Percentiles rank a stretch among this genome's conserved stretches.
These are phyloP conservation scores for Phoma sp. DNA, from an alignment of 2,329 filamentous ascomycete genomes.

Conservation along the genomic window DNA sequence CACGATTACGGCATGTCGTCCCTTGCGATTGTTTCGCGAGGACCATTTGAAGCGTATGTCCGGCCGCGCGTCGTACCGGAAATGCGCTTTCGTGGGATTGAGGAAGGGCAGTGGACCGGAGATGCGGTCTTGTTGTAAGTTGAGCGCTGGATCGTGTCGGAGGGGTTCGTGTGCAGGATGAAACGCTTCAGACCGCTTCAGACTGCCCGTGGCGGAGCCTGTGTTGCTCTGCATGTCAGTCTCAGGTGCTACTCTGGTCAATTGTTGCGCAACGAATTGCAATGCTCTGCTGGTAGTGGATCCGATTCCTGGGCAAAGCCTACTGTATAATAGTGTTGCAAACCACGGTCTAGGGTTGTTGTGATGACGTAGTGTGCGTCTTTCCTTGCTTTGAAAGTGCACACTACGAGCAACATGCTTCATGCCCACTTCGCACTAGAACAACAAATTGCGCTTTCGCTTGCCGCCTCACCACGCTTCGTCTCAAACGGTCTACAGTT, in stretches of 20 bases:
- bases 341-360: too few species aligned
- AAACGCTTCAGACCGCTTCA: constrained; percentile 25
- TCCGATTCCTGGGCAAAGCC: too few species aligned
- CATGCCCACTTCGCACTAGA: too few species aligned
- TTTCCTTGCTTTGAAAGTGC: too few species aligned
- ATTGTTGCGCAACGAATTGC: neutral
- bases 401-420: too few species aligned
- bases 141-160: constrained; percentile 24
- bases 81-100: constrained; percentile 54
- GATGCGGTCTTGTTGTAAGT: constrained; percentile 30
- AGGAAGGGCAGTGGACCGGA: constrained; percentile 56
- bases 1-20: constrained; percentile 49
- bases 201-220: neutral
- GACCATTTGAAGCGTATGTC: constrained; percentile 49
- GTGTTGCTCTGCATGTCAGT: constrained; percentile 29
- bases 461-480: too few species aligned
- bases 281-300: neutral
- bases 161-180: constrained; percentile 35
- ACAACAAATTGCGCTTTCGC: too few species aligned
- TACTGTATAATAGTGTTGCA: too few species aligned
- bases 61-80: constrained; percentile 32
- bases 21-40: constrained; percentile 54
- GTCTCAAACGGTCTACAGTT: too few species aligned
- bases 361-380: too few species aligned
- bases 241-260: neutral